Evolutionary conservation across 1,139 yeast species (phyloP).

Genomic region (Taiozyma sp.): DNA sequence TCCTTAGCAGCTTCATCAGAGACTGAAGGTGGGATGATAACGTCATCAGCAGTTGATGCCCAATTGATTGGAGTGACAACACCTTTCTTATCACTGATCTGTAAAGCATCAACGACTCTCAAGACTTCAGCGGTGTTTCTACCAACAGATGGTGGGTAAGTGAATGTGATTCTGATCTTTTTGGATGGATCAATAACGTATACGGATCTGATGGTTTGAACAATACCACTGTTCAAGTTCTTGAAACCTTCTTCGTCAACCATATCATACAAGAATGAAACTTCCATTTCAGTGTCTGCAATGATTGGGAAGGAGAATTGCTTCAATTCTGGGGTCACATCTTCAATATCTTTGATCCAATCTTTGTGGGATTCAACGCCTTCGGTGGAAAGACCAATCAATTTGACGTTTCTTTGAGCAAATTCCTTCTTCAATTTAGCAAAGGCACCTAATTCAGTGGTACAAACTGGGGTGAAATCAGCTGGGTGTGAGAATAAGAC

Average conservation of each 20-base stretch:
- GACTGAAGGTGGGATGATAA: conserved; percentile 81
- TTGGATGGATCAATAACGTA: conserved; percentile 83
- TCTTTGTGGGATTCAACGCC: conserved; percentile 67
- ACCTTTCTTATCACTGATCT: conserved; percentile 71
- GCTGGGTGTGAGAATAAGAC: conserved; percentile 90
- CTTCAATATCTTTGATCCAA: conserved; percentile 89
- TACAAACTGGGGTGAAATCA: conserved; percentile 92
- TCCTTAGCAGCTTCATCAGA: conserved; percentile 74
- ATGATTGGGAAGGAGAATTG: conserved; percentile 79
- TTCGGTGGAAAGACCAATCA: conserved; percentile 83
- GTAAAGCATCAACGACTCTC: conserved; percentile 83
- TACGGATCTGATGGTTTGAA: conserved; percentile 82
- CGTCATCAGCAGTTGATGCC: conserved; percentile 69
- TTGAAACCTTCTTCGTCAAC: conserved; percentile 84
- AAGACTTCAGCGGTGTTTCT: conserved; percentile 85
- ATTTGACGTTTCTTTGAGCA: conserved; percentile 70
- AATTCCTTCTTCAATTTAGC: conserved; percentile 82
- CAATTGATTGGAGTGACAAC: conserved; percentile 70
- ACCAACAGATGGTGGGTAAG: conserved; percentile 90
- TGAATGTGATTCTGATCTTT: conserved; percentile 74
- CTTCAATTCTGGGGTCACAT: conserved; percentile 51
- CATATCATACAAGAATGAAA: conserved; percentile 84
- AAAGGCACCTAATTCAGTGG: conserved; percentile 91
- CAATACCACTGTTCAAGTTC: conserved; percentile 62
- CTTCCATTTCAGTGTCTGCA: conserved; percentile 76